Conservation (phyloP, 2,329 filamentous ascomycete genomes). For the Tolypocladium capitatum region DNA sequence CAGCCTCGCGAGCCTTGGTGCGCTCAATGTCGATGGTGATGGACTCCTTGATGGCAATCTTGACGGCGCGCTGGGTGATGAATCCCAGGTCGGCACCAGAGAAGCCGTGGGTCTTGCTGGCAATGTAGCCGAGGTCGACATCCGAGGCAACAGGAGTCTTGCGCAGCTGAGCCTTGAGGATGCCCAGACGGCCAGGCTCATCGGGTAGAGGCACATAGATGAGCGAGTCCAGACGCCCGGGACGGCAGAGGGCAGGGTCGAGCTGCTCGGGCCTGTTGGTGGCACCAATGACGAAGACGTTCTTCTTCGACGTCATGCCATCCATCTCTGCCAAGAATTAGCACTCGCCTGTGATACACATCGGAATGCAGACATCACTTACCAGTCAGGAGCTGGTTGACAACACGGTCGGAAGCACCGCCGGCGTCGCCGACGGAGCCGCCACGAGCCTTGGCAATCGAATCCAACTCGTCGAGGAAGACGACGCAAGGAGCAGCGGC, state of each 20-base stretch:
- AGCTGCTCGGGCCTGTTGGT: constrained; percentile 98
- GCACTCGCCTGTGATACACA: constrained; percentile 8
- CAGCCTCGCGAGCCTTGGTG: constrained; percentile 75
- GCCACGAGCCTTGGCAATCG: constrained; percentile 98
- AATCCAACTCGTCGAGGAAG: constrained; percentile 97
- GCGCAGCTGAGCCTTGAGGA: constrained; percentile 90
- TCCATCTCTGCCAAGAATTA: constrained; percentile 70
- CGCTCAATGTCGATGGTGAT: constrained; percentile 83
- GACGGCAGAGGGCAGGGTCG: constrained; percentile 93
- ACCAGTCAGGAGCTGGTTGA: constrained; percentile 98
- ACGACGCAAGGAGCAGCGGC: constrained; percentile 96
- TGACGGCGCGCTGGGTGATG: constrained; percentile 96
- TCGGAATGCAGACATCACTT: constrained; percentile 25
- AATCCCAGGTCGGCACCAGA: constrained; percentile 99
- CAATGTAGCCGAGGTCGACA: constrained; percentile 83
- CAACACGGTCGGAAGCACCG: constrained; percentile 96
- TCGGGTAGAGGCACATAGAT: constrained; percentile 97
- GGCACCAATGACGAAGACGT: constrained; percentile 97
- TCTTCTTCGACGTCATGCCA: constrained; percentile 99
- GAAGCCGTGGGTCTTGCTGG: constrained; percentile 95
- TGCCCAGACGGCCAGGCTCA: constrained; percentile 74
- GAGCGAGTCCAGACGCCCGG: constrained; percentile 94
- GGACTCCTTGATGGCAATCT: constrained; percentile 97
- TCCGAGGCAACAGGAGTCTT: constrained; percentile 89
- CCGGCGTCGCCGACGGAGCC: constrained; percentile 92